phyloP scores from a whole-genome alignment of 139 green algal genomes.

The Ettlia oleoabundans region DNA sequence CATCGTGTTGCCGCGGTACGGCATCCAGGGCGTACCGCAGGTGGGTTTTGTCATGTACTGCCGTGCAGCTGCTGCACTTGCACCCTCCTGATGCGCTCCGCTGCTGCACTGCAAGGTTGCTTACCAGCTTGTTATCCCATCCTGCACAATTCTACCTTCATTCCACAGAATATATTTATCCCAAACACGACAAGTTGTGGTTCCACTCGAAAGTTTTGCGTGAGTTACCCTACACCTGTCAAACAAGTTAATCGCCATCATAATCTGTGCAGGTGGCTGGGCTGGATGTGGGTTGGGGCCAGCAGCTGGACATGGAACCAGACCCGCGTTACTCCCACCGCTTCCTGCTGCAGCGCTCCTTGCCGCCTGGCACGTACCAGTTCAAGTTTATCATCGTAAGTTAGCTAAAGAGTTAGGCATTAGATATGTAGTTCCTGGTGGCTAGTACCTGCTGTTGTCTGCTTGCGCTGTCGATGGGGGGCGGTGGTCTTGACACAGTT shows the following conservation, averaged over 20 bases:
- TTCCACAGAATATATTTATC: no score
- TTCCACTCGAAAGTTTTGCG: no score
- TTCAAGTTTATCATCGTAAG: constrained; percentile 88
- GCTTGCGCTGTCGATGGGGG: not conserved
- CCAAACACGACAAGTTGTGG: no score
- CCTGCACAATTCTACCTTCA: no score
- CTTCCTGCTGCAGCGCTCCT: constrained; percentile 40
- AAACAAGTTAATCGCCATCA: not conserved
- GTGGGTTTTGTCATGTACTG: no score
- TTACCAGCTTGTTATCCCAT: no score
- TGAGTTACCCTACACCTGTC: no score
- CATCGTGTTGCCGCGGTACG: constrained; percentile 54
- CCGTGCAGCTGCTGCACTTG: no score
- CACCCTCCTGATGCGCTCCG: no score
- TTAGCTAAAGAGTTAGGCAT: not conserved
- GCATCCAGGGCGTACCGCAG: constrained; percentile 31
- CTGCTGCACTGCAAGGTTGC: no score
- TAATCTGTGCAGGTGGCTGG: constrained; percentile 74
- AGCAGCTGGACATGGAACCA: constrained; percentile 61
- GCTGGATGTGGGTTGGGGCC: constrained; percentile 94
- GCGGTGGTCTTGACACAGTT: no score
- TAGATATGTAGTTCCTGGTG: no score
- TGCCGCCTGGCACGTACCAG: constrained; percentile 71
- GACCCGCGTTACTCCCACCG: constrained; percentile 33
- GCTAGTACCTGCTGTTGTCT: not conserved